Evolutionary conservation across 2,329 filamentous ascomycete species (phyloP).

Genomic region (Hypoxylon sp.): DNA sequence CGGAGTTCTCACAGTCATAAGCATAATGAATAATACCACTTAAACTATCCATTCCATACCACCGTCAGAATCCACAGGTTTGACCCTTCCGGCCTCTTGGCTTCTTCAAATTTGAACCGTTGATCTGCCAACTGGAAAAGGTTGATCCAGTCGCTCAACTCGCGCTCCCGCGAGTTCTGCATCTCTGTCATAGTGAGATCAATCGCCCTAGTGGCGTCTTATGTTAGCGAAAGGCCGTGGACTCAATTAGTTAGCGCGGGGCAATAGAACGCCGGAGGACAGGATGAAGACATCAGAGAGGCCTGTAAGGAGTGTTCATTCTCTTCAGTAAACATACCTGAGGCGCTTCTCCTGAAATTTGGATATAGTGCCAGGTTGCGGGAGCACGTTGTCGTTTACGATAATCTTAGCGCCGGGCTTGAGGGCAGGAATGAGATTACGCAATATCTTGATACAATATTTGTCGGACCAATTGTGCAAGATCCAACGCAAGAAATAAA

Average conservation of each 20-base stretch:
- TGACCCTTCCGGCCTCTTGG: neutral
- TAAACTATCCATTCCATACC: too few species aligned
- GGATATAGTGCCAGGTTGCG: conserved; percentile 19
- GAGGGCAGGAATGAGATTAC: conserved; percentile 57
- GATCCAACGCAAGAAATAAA: conserved; percentile 63
- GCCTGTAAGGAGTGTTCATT: too few species aligned
- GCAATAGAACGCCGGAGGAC: too few species aligned
- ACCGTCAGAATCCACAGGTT: neutral
- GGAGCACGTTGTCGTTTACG: conserved; percentile 28
- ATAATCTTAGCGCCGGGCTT: conserved; percentile 57
- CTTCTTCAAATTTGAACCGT: neutral
- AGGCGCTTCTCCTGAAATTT: conserved; percentile 26
- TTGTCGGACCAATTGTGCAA: conserved; percentile 63
- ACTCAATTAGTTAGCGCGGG: too few species aligned
- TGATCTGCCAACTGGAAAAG: neutral
- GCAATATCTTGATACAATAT: conserved; percentile 53
- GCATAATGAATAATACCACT: too few species aligned
- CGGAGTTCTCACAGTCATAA: too few species aligned
- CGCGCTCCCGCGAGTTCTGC: neutral
- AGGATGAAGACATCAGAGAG: too few species aligned
- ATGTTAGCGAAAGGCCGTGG: too few species aligned
- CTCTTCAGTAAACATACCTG: conserved; percentile 16
- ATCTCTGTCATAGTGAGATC: neutral
- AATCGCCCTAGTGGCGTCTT: neutral
- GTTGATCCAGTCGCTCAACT: neutral